Evolutionary conservation across 192 early-diverging fungal species (phyloP), one percentile per base, ranked within the genome.

Genomic region (Rhizophagus sp.): DNA sequence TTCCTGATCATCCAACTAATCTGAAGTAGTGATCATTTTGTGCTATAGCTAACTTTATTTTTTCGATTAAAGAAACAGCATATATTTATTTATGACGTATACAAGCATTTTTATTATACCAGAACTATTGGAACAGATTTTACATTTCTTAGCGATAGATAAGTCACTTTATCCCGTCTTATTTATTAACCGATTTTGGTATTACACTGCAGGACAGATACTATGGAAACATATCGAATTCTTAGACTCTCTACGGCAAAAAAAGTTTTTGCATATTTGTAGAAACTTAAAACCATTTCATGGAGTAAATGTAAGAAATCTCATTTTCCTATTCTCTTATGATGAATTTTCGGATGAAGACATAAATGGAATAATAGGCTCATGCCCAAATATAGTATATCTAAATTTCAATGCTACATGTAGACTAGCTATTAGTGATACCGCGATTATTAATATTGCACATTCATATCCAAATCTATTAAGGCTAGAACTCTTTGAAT

Each of bases 311-410:
- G 2, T 47, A 12, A 47, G 11, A 47, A 44, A 44, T 44, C 5
- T 44, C 41, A 44, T 44, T 44, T 36, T 69, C 19, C 17, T 22
- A 36, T 25, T 11, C 3, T 69, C 11, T 69, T 2, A n/a, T 11
- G 3, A 12, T 44, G 22, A 41, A 39, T 24, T 75, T 2, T 75
- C 36, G 39, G 61, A 75, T 63, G 19, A 5, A 39, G 5, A 25
- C 12, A 75, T 75, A 30, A 44, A 57, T 75, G 61, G 24, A 41
- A 75, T 75, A 63, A 24, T 75, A 9, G 3, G 7, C 6, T 75
- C 61, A 75, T 75, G 61, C 33, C 74, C 74, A 75, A 57, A 75
- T 75, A 75, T 41, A 73, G 50, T 73, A 52, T 57, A 52, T 57
- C 49, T 73, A 52, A 61, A 30, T 73, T 57, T 57, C 24, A 73